Percentiles rank a stretch among this genome's conserved stretches.
phyloP scores from a whole-genome alignment of 805 yeast genomes.

The Metschnikowia noctiluminum region DNA sequence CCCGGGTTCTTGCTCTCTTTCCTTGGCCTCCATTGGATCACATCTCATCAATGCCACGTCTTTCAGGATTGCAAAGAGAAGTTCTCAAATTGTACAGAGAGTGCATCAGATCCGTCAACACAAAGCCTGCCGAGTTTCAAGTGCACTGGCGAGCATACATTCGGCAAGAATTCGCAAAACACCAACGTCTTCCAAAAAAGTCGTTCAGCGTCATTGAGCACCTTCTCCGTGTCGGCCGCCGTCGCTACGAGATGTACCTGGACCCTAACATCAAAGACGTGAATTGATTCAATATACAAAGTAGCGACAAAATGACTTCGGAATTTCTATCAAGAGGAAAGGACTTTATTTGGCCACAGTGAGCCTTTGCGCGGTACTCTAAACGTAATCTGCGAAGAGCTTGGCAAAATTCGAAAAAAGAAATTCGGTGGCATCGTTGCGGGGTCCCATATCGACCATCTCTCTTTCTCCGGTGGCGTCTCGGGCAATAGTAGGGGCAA shows the following conservation, averaged over 20 bases:
- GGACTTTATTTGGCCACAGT: background rate
- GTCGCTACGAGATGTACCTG: constrained; percentile 68
- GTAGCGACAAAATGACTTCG: background rate
- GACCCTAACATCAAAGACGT: constrained; percentile 71
- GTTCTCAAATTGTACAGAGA: constrained; percentile 49
- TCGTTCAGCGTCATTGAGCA: constrained; percentile 87
- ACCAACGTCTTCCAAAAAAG: constrained; percentile 58
- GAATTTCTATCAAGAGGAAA: background rate
- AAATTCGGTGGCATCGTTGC: constrained; percentile 76
- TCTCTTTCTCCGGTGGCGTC: constrained; percentile 79
- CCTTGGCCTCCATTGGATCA: constrained; percentile 26
- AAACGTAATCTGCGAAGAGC: constrained; percentile 28
- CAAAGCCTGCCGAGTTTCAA: constrained; percentile 48
- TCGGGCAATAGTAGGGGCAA: constrained; percentile 88
- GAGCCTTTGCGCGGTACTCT: background rate
- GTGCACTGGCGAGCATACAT: constrained; percentile 43
- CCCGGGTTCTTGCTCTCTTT: constrained; percentile 23
- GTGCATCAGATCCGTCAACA: constrained; percentile 43
- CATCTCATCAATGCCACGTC: constrained; percentile 28
- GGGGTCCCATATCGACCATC: constrained; percentile 75
- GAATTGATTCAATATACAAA: constrained; percentile 22
- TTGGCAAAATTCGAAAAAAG: constrained; percentile 48
- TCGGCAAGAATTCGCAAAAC: constrained; percentile 61
- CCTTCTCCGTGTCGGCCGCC: constrained; percentile 70
- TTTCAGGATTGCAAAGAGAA: constrained; percentile 44